Evolutionary conservation across 1,284 basidiomycete genomes (phyloP), one percentile per base, ranked within the genome.

Genomic region (Cryptococcus sp.): DNA sequence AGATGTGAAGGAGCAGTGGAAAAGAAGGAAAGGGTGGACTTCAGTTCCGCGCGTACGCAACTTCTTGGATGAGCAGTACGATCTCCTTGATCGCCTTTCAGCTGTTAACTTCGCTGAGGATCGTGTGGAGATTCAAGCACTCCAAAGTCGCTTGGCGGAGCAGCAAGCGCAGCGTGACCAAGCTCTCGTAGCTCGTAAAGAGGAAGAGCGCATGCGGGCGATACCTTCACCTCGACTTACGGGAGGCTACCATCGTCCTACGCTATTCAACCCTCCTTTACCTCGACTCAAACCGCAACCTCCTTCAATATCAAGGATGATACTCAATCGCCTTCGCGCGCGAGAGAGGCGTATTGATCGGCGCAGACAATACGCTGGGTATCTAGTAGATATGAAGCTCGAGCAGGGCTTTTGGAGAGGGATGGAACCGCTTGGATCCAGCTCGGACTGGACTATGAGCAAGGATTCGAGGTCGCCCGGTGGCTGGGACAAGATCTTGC

Each of bases 261-360:
- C 86, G 0, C 51, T 83, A 7, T 85, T 78, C 75, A 85, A 89
- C 70, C 80, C 76, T 0, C 87, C 89, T 0, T 81, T 93, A 7
- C 90, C 90, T 0, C 83, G 89, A 0, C 76, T 93, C 65, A 85
- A 83, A 55, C 89, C 89, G 0, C 90, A 93, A 62, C 91, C 92
- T 0, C 61, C 77, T 2, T 79, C 82, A 16, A 82, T 92, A 43
- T 82, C 83, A 0, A 82, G 83, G 68, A 90, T 91, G 80, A 89
- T 93, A 37, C 69, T 76, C 20, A 80, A 81, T 17, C 83, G 92
- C 1, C 80, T 84, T 19, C 66, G 73, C 16, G 79, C 81, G 0
- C 81, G 85, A 6, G 80, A 81, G 16, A 74, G 77, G 26, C 81
- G 88, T 0, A 63, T 81, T n/a, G 75, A 67, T 6, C 67, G 65